A percentile compares a stretch with the other conserved stretches of the same genome.
Conservation (phyloP, 768 basidiomycete genomes). For the Boletus subcaerulescens region DNA sequence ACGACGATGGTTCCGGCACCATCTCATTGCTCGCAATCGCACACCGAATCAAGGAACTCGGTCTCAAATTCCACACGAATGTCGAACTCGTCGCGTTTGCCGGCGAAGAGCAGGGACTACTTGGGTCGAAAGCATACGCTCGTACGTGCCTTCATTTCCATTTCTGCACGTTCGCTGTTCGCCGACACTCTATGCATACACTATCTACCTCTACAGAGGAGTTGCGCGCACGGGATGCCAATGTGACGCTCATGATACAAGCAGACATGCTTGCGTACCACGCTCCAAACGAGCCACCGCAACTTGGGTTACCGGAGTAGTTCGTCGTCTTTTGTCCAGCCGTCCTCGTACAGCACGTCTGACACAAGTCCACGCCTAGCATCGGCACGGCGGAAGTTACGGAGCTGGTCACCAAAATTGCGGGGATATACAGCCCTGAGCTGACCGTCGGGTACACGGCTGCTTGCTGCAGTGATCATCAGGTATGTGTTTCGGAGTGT, state of each 20-base stretch:
- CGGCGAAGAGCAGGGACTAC: slow-evolving; percentile 88
- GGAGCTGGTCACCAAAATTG: slow-evolving; percentile 71
- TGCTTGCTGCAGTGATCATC: slow-evolving; percentile 92
- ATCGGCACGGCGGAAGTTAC: slow-evolving; percentile 78
- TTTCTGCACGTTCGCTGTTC: neutral
- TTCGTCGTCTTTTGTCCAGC: slow-evolving; percentile 34
- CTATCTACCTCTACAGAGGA: slow-evolving; percentile 40
- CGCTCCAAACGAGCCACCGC: slow-evolving; percentile 70
- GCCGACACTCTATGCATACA: neutral
- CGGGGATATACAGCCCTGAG: slow-evolving; percentile 79
- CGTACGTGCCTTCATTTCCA: slow-evolving; percentile 43
- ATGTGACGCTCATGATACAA: slow-evolving; percentile 82
- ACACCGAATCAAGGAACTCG: slow-evolving; percentile 61
- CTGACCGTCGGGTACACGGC: slow-evolving; percentile 64
- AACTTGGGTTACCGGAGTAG: slow-evolving; percentile 77
- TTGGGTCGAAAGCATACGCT: slow-evolving; percentile 78
- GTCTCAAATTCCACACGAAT: slow-evolving; percentile 68
- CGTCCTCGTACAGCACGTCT: neutral
- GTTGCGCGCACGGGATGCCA: slow-evolving; percentile 53
- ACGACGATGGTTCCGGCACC: slow-evolving; percentile 65
- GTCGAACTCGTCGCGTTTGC: slow-evolving; percentile 84
- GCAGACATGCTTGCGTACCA: slow-evolving; percentile 93
- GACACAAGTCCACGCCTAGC: slow-evolving; percentile 34
- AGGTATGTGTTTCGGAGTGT: slow-evolving; percentile 39
- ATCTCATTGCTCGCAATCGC: slow-evolving; percentile 80